phyloP scores from a whole-genome alignment of 2,329 filamentous ascomycete species.

The Aspergillus caelatus region DNA sequence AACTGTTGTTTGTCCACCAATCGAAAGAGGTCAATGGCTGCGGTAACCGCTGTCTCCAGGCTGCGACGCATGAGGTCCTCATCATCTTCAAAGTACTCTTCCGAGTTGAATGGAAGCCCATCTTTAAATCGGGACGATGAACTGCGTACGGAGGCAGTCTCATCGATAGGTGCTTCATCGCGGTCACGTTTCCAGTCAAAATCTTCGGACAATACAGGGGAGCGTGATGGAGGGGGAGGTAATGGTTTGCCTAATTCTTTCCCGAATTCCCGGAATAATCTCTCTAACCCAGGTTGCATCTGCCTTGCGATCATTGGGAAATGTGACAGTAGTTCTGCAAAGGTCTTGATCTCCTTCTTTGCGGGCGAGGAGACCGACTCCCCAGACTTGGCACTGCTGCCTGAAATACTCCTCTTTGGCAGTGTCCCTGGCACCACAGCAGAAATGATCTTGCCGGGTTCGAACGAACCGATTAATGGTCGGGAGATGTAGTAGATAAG shows the following conservation, averaged over 20 bases:
- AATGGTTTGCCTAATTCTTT: constrained; percentile 82
- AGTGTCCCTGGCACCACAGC: constrained; percentile 59
- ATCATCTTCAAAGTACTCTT: constrained; percentile 81
- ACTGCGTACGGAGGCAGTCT: constrained; percentile 39
- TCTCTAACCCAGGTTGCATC: constrained; percentile 90
- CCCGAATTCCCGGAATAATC: constrained; percentile 85
- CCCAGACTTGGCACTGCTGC: constrained; percentile 29
- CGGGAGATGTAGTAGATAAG: constrained; percentile 94
- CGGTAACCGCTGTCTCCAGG: constrained; percentile 87
- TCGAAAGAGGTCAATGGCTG: constrained; percentile 94
- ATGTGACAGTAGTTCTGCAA: constrained; percentile 83
- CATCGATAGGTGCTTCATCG: constrained; percentile 42
- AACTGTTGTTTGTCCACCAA: constrained; percentile 94
- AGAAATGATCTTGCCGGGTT: constrained; percentile 71
- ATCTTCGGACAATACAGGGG: constrained; percentile 58
- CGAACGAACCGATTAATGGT: constrained; percentile 81
- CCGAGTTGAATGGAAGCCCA: constrained; percentile 57
- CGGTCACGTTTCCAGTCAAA: constrained; percentile 49
- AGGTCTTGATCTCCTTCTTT: constrained; percentile 90
- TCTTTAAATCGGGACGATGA: constrained; percentile 36
- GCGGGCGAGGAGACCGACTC: constrained; percentile 41
- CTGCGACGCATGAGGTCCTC: constrained; percentile 88
- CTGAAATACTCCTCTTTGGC: constrained; percentile 28
- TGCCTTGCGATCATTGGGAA: constrained; percentile 96
- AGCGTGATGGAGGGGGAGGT: constrained; percentile 66